These are phyloP conservation scores for Chaetoscypha palmicola DNA, from an alignment of 2,329 filamentous ascomycete species.

Conservation along the genomic window DNA sequence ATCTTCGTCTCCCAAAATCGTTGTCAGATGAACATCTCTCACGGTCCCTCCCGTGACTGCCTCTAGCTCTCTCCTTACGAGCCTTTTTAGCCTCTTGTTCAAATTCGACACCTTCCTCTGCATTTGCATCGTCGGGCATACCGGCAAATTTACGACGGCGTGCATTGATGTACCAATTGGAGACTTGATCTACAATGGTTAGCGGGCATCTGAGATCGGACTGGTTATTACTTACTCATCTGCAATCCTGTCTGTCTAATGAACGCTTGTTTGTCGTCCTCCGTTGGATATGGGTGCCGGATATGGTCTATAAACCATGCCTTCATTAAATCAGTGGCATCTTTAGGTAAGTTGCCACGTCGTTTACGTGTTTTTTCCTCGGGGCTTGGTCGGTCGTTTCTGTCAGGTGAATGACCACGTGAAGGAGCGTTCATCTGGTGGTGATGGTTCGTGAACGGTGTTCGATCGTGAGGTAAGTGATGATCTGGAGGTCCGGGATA, in stretches of 20 bases:
- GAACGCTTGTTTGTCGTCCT: conserved; percentile 79
- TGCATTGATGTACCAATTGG: conserved; percentile 78
- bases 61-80: no score
- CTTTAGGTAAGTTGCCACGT: conserved; percentile 83
- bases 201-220: neutral
- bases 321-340: conserved; percentile 74
- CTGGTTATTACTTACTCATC: conserved; percentile 54
- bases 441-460: conserved; percentile 19
- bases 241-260: conserved; percentile 70
- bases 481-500: no score
- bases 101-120: no score
- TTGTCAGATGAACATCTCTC: no score
- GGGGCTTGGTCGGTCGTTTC: neutral
- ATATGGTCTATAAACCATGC: conserved; percentile 75
- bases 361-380: conserved; percentile 43
- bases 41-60: no score
- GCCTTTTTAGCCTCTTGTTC: no score
- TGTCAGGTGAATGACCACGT: conserved; percentile 10
- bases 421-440: conserved; percentile 6
- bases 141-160: conserved; percentile 57
- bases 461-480: conserved; percentile 22
- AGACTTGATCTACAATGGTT: conserved; percentile 52
- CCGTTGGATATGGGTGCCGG: conserved; percentile 76
- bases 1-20: no score
- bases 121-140: conserved; percentile 46